Conservation (phyloP, 2,329 filamentous ascomycete species). For the Aspergillus brunneoviolaceus region DNA sequence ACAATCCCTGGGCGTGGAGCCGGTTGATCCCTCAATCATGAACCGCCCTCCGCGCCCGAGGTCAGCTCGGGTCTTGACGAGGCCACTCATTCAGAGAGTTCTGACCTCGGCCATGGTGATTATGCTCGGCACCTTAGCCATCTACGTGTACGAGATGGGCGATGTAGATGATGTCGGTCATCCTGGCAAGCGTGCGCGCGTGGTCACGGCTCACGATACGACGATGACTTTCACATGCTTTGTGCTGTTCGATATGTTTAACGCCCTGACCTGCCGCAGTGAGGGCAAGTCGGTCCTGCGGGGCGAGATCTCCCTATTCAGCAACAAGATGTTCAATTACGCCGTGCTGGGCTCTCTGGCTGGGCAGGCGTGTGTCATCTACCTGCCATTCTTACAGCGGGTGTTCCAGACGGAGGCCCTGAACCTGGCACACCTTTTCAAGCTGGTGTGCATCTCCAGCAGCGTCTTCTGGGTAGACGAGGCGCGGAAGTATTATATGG, state of each 20-base stretch:
- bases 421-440: conserved; percentile 68
- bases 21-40: conserved; percentile 93
- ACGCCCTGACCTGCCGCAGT: conserved; percentile 87
- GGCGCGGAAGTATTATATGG: conserved; percentile 67
- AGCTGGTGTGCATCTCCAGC: conserved; percentile 74
- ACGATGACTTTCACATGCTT: conserved; percentile 99
- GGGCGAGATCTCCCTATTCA: conserved; percentile 78
- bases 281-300: conserved; percentile 85
- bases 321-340: conserved; percentile 95
- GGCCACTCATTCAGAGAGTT: conserved; percentile 76
- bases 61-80: conserved; percentile 87
- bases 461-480: conserved; percentile 96
- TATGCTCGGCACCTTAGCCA: conserved; percentile 85
- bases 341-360: conserved; percentile 81
- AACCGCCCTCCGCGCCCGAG: conserved; percentile 81
- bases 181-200: conserved; percentile 48
- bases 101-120: conserved; percentile 85
- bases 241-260: conserved; percentile 99
- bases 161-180: conserved; percentile 56
- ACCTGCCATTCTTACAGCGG: conserved; percentile 87
- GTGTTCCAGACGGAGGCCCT: conserved; percentile 95
- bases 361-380: conserved; percentile 88
- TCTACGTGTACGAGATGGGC: conserved; percentile 90
- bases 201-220: conserved; percentile 88
- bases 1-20: conserved; percentile 93